Percentiles rank a stretch among this genome's conserved stretches.
These are phyloP conservation scores for Chalciporus sphaerocephalus DNA, from an alignment of 768 basidiomycete species.

Conservation along the genomic window DNA sequence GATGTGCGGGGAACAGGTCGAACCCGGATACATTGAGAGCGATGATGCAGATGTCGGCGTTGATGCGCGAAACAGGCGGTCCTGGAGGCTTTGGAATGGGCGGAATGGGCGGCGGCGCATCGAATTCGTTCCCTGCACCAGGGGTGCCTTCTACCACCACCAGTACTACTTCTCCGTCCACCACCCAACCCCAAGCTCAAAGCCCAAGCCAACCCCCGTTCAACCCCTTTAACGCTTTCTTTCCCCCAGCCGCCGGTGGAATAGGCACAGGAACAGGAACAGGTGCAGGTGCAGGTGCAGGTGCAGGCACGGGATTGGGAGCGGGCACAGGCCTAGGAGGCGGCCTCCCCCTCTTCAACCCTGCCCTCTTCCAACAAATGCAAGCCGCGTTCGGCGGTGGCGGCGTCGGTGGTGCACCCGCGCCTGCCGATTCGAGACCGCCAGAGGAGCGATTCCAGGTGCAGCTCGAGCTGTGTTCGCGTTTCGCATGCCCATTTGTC, in stretches of 20 bases:
- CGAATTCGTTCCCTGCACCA: conserved; percentile 53
- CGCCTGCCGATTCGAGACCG: conserved; percentile 64
- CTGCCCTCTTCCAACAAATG: conserved; percentile 42
- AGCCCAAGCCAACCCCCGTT: too few species aligned
- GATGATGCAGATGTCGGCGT: conserved; percentile 70
- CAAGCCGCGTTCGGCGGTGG: conserved; percentile 34
- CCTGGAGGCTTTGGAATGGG: conserved; percentile 42
- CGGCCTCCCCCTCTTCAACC: conserved; percentile 35
- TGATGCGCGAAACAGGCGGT: conserved; percentile 14
- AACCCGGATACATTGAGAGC: conserved; percentile 73
- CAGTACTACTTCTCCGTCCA: neutral
- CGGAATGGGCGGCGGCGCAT: conserved; percentile 10
- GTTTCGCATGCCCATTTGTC: neutral
- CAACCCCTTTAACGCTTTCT: conserved; percentile 11
- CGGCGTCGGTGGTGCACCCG: conserved; percentile 25
- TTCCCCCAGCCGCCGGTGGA: conserved; percentile 7
- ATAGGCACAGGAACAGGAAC: too few species aligned
- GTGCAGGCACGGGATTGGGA: conserved; percentile 8
- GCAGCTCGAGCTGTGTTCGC: conserved; percentile 60
- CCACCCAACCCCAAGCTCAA: conserved; percentile 6
- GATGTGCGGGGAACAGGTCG: too few species aligned
- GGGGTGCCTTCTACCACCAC: conserved; percentile 42
- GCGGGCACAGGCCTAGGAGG: conserved; percentile 21
- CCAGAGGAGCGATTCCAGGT: conserved; percentile 92
- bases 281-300: neutral